Evolutionary conservation across 2,329 filamentous ascomycete genomes (phyloP), one percentile per base, ranked within the genome.

Genomic region (Fusarium coicis): DNA sequence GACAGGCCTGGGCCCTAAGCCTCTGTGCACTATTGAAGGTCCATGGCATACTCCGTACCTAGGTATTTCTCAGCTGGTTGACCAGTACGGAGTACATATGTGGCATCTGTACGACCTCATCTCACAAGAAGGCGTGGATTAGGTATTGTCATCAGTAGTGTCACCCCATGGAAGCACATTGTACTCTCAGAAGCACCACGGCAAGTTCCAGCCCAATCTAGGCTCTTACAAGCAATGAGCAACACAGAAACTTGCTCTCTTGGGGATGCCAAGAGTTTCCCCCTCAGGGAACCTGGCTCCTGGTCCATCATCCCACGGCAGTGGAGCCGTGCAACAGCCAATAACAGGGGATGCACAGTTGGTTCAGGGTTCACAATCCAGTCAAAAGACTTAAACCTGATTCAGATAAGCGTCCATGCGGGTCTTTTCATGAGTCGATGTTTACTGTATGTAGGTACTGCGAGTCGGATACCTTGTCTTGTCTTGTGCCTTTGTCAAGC

Each of bases 261-360:
- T 54, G 26, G 26, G 28, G 14, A 19, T 32, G 39, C 39, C 46
- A 36, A 37, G 40, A 36, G 47, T 46, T 30, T 28, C 39, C 55
- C 50, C 34, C 43, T 66, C 32, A 63, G 56, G 63, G 43, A 61
- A 54, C 63, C 57, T 59, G 49, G 56, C 65, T 58, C 70, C 53
- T 60, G 59, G 65, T 50, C 58, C 61, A 67, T 61, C 66, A 68
- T 74, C 67, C 67, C 67, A 74, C 68, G 52, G 63, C 49, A 63
- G 70, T 70, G 71, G 66, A 73, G 70, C 32, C 43, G 42, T 68
- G 55, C 47, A 55, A 62, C 63, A 49, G 39, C 49, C 47, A 55
- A 62, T 58, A 49, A 39, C 53, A 68, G 53, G 69, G 63, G 59
- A 63, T 54, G 40, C 39, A 46, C 44, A 59, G 61, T 67, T 71